Percentiles rank a stretch among this genome's conserved stretches.
Evolutionary conservation across 805 yeast species (phyloP).

Genomic region (Lipomyces yamadae): DNA sequence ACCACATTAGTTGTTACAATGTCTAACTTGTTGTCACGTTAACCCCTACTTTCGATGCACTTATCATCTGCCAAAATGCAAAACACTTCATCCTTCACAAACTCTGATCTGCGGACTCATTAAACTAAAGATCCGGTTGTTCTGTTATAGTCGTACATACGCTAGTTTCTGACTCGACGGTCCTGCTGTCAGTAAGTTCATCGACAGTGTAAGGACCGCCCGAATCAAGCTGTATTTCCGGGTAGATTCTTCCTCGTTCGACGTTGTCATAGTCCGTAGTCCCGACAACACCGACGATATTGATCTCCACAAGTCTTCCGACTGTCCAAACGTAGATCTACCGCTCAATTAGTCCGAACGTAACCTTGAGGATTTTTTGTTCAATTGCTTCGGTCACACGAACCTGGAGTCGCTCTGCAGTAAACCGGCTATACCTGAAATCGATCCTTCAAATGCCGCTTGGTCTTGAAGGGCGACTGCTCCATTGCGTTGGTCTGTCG

Average conservation of each 20-base stretch:
- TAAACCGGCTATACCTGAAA: background rate
- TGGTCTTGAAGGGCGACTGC: background rate
- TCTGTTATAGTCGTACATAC: slow-evolving; percentile 7
- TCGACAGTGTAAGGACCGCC: slow-evolving; percentile 13
- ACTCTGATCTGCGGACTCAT: background rate
- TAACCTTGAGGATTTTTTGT: background rate
- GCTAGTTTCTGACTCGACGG: slow-evolving; percentile 19
- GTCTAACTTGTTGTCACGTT: background rate
- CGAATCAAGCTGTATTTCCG: background rate
- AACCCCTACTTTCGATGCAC: slow-evolving; percentile 6
- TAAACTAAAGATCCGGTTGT: background rate
- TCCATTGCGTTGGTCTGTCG: background rate
- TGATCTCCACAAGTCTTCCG: slow-evolving; percentile 3
- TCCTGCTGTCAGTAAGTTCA: slow-evolving; percentile 31
- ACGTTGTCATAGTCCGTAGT: background rate
- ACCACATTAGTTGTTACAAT: background rate
- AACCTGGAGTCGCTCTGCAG: background rate
- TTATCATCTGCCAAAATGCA: slow-evolving; percentile 12
- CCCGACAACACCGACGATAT: slow-evolving; percentile 1
- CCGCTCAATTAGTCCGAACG: background rate
- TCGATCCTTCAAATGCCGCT: background rate
- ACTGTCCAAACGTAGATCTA: background rate
- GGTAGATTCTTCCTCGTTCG: background rate
- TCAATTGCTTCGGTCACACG: background rate
- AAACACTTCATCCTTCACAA: slow-evolving; percentile 14